Conservation (phyloP, 2,329 filamentous ascomycete species). For the Meredithiella fracta region DNA sequence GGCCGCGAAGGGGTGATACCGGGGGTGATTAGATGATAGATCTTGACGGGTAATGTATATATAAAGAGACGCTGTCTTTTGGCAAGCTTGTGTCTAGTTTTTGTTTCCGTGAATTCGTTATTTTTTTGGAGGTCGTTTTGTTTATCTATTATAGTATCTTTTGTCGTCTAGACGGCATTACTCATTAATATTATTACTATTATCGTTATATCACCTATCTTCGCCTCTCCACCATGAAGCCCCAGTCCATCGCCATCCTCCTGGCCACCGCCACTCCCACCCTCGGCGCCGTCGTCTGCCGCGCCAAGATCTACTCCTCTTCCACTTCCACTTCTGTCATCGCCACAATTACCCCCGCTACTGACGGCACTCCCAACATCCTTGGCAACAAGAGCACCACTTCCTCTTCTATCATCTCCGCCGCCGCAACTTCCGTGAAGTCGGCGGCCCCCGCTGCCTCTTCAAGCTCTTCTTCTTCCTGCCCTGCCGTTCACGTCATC, state of each 20-base stretch:
- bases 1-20: too few species aligned
- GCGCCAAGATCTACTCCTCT: background rate
- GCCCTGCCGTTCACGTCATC: slow-evolving; percentile 29
- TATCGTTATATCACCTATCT: background rate
- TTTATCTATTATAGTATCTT: background rate
- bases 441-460: too few species aligned
- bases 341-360: background rate
- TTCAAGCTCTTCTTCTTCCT: too few species aligned
- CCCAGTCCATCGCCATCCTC: background rate
- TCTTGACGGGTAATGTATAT: too few species aligned
- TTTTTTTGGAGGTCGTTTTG: background rate
- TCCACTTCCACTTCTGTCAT: background rate
- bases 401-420: background rate
- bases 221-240: slow-evolving; percentile 2
- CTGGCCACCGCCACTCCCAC: background rate
- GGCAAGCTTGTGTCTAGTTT: background rate
- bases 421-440: too few species aligned
- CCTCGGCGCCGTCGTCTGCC: background rate
- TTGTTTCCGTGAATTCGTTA: background rate
- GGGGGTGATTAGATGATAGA: too few species aligned
- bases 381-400: background rate
- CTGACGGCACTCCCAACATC: background rate
- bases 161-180: slow-evolving; percentile 5
- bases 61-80: too few species aligned
- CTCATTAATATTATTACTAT: background rate